phyloP scores from a whole-genome alignment of 495 filamentous ascomycete genomes.

The Trichocladium uniseriatum region DNA sequence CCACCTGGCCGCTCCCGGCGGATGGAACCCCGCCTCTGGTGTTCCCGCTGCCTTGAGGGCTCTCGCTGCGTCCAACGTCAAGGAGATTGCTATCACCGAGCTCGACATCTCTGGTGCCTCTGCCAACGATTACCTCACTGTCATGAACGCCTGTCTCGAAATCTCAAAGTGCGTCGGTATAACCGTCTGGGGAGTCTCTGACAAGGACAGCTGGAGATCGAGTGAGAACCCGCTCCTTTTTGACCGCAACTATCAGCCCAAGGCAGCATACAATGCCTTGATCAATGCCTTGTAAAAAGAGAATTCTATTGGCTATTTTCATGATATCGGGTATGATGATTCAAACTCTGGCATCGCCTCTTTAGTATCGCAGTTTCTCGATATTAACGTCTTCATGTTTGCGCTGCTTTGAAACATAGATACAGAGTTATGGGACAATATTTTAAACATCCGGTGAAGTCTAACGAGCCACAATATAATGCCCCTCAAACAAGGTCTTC shows the following conservation, averaged over 20 bases:
- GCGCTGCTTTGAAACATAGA: too few relatives aligned
- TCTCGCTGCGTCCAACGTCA: constrained; percentile 43
- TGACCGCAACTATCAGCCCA: constrained; percentile 51
- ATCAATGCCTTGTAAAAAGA: constrained; percentile 35
- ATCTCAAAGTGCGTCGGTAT: constrained; percentile 60
- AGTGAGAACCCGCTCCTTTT: constrained; percentile 50
- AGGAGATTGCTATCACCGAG: constrained; percentile 54
- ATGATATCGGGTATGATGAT: too few relatives aligned
- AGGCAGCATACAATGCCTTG: constrained; percentile 55
- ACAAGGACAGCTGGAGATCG: constrained; percentile 56
- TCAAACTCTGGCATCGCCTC: too few relatives aligned
- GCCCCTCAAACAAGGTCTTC: too few relatives aligned
- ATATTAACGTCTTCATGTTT: too few relatives aligned
- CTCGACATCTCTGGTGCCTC: constrained; percentile 53
- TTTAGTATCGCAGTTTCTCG: too few relatives aligned
- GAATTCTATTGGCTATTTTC: too few relatives aligned
- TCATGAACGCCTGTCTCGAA: constrained; percentile 54
- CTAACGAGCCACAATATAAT: too few relatives aligned
- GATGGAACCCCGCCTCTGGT: constrained; percentile 24
- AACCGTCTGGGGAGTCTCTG: constrained; percentile 66
- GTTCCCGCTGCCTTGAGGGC: constrained; percentile 44
- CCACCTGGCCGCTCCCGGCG: constrained; percentile 43
- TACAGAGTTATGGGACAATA: too few relatives aligned
- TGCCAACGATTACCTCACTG: constrained; percentile 50
- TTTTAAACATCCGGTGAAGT: too few relatives aligned